Conservation (phyloP, 306 rosid species). For the Canavalia ensiformis region DNA sequence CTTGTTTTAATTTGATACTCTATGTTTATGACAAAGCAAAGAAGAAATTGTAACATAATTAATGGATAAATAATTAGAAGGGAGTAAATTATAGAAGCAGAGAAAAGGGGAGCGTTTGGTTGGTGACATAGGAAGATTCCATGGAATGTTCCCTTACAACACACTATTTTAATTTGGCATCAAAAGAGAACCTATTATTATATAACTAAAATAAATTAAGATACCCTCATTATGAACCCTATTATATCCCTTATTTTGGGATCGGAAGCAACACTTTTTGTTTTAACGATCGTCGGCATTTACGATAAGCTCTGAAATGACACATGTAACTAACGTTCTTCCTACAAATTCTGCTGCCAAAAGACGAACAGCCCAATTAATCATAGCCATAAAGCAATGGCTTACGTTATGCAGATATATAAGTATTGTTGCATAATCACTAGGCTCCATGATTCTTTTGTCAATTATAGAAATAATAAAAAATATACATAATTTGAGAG, state of each 20-base stretch:
- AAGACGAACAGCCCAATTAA: background rate
- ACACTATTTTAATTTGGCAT: conserved; percentile 31
- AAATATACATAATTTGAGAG: background rate
- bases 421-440: background rate
- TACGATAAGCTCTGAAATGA: conserved; percentile 6
- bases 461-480: background rate
- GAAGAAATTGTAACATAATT: background rate
- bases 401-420: background rate
- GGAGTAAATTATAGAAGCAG: background rate
- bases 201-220: background rate
- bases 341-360: background rate
- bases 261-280: conserved; percentile 5
- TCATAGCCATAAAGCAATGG: background rate
- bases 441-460: background rate
- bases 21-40: background rate
- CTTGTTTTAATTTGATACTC: background rate
- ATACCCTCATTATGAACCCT: background rate
- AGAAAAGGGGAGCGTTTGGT: background rate
- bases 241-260: background rate
- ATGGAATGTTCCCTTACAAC: conserved; percentile 44
- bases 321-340: background rate
- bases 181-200: background rate
- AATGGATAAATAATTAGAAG: background rate
- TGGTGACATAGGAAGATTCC: conserved; percentile 39
- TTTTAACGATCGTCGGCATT: conserved; percentile 2